Percentiles rank a stretch among this genome's conserved stretches.
phyloP scores from a whole-genome alignment of 2,329 filamentous ascomycete genomes.

The Pseudogymnoascus sp. region DNA sequence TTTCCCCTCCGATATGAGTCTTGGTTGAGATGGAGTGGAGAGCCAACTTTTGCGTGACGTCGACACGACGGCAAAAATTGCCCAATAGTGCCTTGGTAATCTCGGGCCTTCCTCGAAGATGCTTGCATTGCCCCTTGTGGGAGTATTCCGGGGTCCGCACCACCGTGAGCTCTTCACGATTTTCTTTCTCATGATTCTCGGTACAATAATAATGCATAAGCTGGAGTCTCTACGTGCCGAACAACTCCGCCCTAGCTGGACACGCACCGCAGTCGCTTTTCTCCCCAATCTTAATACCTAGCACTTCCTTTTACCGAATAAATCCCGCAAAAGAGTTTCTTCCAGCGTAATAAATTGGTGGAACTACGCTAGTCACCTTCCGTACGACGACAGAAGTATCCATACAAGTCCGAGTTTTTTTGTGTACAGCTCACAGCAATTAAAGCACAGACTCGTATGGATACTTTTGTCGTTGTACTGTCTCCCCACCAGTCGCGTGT shows the following conservation, averaged over 20 bases:
- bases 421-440: too few relatives aligned
- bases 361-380: neutral
- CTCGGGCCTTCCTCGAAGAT: neutral
- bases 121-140: neutral
- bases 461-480: too few relatives aligned
- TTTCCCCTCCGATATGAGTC: neutral
- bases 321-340: neutral
- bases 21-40: neutral
- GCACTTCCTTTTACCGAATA: neutral
- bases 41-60: neutral
- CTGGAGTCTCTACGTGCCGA: neutral
- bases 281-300: neutral
- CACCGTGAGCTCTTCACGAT: neutral
- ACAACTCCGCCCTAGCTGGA: neutral
- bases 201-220: neutral
- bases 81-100: neutral
- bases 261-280: neutral
- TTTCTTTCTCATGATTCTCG: neutral
- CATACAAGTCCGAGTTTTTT: too few relatives aligned
- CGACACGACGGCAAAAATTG: neutral
- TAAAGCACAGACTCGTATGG: too few relatives aligned
- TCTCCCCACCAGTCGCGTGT: neutral
- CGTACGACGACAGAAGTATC: too few relatives aligned
- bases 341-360: neutral
- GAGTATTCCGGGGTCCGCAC: neutral